Percentiles rank a stretch among this genome's conserved stretches.
phyloP scores from a whole-genome alignment of 2,329 filamentous ascomycete species.

The Colletotrichum lentis region DNA sequence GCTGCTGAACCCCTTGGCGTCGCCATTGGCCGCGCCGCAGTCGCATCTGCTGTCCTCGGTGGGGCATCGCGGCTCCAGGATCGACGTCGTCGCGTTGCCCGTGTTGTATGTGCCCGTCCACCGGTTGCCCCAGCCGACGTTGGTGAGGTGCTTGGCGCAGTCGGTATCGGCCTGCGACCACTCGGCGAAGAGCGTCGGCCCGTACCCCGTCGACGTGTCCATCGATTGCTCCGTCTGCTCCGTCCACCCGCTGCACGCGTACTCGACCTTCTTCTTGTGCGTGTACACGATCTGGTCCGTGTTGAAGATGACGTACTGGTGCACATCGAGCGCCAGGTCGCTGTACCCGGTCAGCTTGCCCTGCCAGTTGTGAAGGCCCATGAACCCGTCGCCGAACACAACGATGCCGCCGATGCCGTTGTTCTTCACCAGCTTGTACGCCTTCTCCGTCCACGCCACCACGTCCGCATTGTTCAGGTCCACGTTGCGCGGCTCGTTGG shows the following conservation, averaged over 20 bases:
- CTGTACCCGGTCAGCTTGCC: constrained; percentile 76
- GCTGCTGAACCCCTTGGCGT: constrained; percentile 70
- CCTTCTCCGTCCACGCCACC: constrained; percentile 79
- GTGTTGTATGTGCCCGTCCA: constrained; percentile 89
- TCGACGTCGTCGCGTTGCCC: constrained; percentile 66
- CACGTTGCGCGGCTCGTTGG: constrained; percentile 93
- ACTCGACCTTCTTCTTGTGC: constrained; percentile 84
- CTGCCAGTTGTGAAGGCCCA: constrained; percentile 91
- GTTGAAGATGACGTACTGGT: constrained; percentile 99
- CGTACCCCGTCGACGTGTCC: constrained; percentile 80
- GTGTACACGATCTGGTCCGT: constrained; percentile 81
- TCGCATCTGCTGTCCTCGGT: constrained; percentile 70
- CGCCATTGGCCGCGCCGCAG: constrained; percentile 79
- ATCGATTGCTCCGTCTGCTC: constrained; percentile 77
- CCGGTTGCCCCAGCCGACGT: constrained; percentile 85
- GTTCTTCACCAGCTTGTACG: constrained; percentile 74
- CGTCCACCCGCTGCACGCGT: constrained; percentile 89
- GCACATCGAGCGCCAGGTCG: constrained; percentile 88
- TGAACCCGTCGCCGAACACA: constrained; percentile 94
- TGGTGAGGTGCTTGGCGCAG: constrained; percentile 86
- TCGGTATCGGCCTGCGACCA: constrained; percentile 98
- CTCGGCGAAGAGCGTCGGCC: constrained; percentile 93
- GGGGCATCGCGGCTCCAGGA: constrained; percentile 79
- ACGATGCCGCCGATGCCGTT: constrained; percentile 79
- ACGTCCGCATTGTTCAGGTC: constrained; percentile 72